Conservation (phyloP, 1,139 yeast genomes). For the Candida sanyaensis region DNA sequence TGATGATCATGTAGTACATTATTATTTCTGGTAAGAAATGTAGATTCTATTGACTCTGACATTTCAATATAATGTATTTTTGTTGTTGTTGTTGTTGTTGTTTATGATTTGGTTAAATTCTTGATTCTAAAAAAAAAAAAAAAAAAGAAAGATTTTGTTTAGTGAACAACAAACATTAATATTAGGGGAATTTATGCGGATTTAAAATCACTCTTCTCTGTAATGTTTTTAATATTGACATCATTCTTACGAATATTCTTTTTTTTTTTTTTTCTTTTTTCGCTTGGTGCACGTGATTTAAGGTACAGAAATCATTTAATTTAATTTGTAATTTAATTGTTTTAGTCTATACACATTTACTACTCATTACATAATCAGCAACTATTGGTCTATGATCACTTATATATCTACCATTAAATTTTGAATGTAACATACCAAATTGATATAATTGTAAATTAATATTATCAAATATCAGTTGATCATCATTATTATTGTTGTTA, state of each 20-base stretch:
- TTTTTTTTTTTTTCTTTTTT: background rate
- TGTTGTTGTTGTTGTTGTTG: too few relatives aligned
- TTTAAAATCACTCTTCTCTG: too few relatives aligned
- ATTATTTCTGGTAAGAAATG: background rate
- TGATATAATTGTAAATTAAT: conserved; percentile 25
- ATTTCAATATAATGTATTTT: background rate
- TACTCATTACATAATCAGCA: conserved; percentile 33
- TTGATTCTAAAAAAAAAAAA: too few relatives aligned
- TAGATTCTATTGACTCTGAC: background rate
- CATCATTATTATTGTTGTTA: too few relatives aligned
- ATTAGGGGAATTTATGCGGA: too few relatives aligned
- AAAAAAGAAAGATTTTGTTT: background rate
- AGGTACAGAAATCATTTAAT: background rate
- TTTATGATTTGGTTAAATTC: background rate
- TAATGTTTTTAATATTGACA: too few relatives aligned
- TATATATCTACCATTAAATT: conserved; percentile 43
- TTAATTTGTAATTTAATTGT: too few relatives aligned
- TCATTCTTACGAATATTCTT: background rate
- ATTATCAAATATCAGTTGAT: conserved; percentile 9
- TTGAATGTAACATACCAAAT: conserved; percentile 50
- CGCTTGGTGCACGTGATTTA: background rate
- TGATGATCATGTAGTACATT: conserved; percentile 5
- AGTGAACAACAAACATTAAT: background rate
- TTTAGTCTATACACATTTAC: background rate
- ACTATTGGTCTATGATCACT: conserved; percentile 60